Base-by-base conservation (phyloP, 2,329 filamentous ascomycete genomes). In the Penicillium aurantiogriseum region DNA sequence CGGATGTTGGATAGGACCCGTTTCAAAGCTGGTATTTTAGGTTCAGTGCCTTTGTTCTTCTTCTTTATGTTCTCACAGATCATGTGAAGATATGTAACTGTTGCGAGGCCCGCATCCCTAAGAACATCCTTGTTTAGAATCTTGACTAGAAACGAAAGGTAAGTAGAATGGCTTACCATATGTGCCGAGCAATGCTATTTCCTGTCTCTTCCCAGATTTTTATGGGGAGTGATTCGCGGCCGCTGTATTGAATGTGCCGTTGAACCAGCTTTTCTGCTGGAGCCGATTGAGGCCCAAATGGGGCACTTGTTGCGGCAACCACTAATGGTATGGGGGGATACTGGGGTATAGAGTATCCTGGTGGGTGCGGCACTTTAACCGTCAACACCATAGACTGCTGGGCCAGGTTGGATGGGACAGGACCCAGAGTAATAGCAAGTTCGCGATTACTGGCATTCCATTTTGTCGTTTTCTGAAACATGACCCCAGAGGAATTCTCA, bases 121-220 rank as follows among this genome's bases (percentile, higher is more conserved):
- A 59, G 54, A 23, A 57, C 4, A 23, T 45, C 48, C 10, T 19
- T 17, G n/a, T 23, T 54, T 29, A 47, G 36, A 39, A 56, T 13
- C 13, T 39, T 61, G 63, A 57, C 25, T 27, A 27, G 51, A 47
- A 48, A 33, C 23, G 31, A 36, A 42, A 5, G 2, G 2, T 5
- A n/a, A 27, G 7, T 9, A 7, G 46, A 60, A 21, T 39, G 43
- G 54, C 73, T 69, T 78, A 87, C 88, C 88, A 90, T 48, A 90
- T 79, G 74, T 90, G 88, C 42, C 86, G 78, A 6, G 88, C 88
- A 66, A 90, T 90, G 69, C 85, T 88, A 67, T 90, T 87, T 4
- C 87, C 87, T 0, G 85, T 88, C 66, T 90, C 88, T 69, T 90
- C 88, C 77, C 83, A 86, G 44, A 90, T 82, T 35, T 72, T 71